phyloP scores from a whole-genome alignment of 2,329 filamentous ascomycete species.

The Penicillium sp. region DNA sequence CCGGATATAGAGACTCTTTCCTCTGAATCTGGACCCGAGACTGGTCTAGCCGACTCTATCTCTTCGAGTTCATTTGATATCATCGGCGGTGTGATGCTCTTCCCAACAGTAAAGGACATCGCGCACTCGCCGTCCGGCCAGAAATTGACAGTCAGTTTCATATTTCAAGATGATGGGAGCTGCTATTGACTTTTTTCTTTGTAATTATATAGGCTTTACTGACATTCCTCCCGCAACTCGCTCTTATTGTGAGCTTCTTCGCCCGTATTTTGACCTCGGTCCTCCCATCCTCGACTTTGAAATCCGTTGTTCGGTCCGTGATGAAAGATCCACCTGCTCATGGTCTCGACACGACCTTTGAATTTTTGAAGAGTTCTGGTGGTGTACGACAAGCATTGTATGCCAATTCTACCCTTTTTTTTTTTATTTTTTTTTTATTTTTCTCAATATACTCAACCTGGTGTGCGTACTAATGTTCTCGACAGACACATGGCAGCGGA shows the following conservation, averaged over 20 bases:
- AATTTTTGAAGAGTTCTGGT: constrained; percentile 49
- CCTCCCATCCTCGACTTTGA: constrained; percentile 43
- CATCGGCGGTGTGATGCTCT: constrained; percentile 63
- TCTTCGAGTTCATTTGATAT: constrained; percentile 34
- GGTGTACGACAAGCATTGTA: constrained; percentile 58
- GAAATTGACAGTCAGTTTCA: constrained; percentile 45
- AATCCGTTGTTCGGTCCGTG: constrained; percentile 42
- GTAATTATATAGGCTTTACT: constrained; percentile 26
- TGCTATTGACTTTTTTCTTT: neutral
- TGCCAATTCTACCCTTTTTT: constrained; percentile 21
- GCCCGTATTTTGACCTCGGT: constrained; percentile 45
- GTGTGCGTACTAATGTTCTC: neutral
- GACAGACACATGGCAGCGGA: constrained; percentile 55
- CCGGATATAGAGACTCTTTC: neutral
- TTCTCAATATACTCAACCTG: neutral
- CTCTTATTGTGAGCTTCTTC: constrained; percentile 38
- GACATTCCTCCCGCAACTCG: constrained; percentile 39
- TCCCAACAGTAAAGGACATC: constrained; percentile 74
- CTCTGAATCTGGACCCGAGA: neutral
- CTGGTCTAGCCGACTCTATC: neutral
- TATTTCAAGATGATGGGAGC: neutral
- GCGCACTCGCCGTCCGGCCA: constrained; percentile 61
- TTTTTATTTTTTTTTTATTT: too few relatives aligned
- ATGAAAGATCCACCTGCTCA: constrained; percentile 42
- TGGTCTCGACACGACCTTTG: constrained; percentile 50